Percentiles rank a stretch among this genome's conserved stretches.
Conservation (phyloP, 2,329 filamentous ascomycete genomes). For the Botrytis fragariae region DNA sequence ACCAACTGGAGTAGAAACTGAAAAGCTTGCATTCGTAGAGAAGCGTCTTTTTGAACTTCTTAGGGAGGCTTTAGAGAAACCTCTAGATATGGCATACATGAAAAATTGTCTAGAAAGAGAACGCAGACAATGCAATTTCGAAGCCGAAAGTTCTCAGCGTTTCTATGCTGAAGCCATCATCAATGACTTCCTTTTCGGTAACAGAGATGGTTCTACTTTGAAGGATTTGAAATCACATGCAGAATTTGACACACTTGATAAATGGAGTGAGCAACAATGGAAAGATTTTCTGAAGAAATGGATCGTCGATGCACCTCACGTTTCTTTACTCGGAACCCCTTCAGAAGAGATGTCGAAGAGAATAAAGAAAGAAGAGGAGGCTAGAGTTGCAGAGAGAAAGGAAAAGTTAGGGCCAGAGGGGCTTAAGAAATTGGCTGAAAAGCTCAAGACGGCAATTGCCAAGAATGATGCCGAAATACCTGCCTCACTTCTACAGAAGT, state of each 20-base stretch:
- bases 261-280: slow-evolving; percentile 85
- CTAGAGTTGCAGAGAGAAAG: slow-evolving; percentile 74
- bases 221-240: slow-evolving; percentile 54
- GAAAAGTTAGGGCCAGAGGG: slow-evolving; percentile 78
- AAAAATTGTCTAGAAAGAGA: slow-evolving; percentile 82
- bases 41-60: slow-evolving; percentile 81
- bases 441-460: slow-evolving; percentile 77
- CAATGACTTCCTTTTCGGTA: slow-evolving; percentile 87
- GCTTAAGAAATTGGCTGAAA: slow-evolving; percentile 68
- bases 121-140: slow-evolving; percentile 76
- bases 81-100: slow-evolving; percentile 87
- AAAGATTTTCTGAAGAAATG: slow-evolving; percentile 76
- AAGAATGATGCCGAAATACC: slow-evolving; percentile 90
- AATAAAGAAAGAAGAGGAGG: slow-evolving; percentile 78
- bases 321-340: slow-evolving; percentile 85
- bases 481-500: slow-evolving; percentile 72
- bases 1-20: slow-evolving; percentile 81
- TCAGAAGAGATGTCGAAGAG: slow-evolving; percentile 76
- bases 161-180: slow-evolving; percentile 86
- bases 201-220: slow-evolving; percentile 76
- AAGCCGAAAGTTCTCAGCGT: slow-evolving; percentile 75
- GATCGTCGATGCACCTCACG: slow-evolving; percentile 80
- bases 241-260: slow-evolving; percentile 67
- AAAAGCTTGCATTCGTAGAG: slow-evolving; percentile 80
- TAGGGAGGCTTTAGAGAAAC: slow-evolving; percentile 73